Conservation (phyloP, 495 filamentous ascomycete genomes). For the Venustampulla echinocandica region DNA sequence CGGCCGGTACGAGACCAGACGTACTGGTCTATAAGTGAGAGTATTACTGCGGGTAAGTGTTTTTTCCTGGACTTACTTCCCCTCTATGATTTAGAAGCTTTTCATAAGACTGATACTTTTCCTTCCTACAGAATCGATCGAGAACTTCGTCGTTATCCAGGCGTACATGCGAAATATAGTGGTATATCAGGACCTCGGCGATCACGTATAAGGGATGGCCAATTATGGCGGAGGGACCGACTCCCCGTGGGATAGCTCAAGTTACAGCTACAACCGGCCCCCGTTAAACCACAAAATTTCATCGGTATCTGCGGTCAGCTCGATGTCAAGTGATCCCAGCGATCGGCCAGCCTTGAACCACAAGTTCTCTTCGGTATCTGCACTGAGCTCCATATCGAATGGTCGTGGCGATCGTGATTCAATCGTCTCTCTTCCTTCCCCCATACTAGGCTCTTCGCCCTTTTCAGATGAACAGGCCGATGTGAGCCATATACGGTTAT, state of each 20-base stretch:
- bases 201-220: constrained; percentile 19
- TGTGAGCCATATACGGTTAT: constrained; percentile 14
- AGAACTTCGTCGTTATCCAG: too few relatives aligned
- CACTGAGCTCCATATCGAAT: constrained; percentile 1
- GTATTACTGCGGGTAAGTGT: too few relatives aligned
- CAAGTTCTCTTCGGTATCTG: constrained; percentile 4
- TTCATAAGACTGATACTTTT: too few relatives aligned
- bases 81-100: too few relatives aligned
- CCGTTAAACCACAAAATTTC: constrained; percentile 10
- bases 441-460: neutral
- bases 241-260: constrained; percentile 3
- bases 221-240: constrained; percentile 8
- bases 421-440: constrained; percentile 11
- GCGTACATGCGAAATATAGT: too few relatives aligned
- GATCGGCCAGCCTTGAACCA: constrained; percentile 4
- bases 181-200: too few relatives aligned
- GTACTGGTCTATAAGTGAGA: too few relatives aligned
- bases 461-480: constrained; percentile 11
- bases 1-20: too few relatives aligned
- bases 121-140: neutral
- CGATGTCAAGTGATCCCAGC: too few relatives aligned
- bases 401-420: constrained; percentile 4
- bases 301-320: constrained; percentile 12
- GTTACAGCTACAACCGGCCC: neutral
- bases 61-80: too few relatives aligned